Conservation (phyloP, 257 asterid species). For the Oldenlandia corymbosa region DNA sequence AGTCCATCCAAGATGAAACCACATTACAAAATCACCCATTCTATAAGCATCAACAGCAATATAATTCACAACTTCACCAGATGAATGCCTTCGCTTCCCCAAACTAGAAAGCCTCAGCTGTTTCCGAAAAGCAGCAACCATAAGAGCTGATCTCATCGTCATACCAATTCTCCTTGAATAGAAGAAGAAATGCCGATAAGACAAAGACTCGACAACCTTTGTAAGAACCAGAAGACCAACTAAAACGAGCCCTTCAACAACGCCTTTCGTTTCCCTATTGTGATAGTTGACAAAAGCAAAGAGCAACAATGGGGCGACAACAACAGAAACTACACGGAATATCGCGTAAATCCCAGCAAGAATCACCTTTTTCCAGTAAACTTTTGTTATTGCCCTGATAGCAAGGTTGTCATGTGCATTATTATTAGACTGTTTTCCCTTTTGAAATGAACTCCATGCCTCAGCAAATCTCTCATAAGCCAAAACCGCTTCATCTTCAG, state of each 20-base stretch:
- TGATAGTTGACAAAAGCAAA: conserved; percentile 54
- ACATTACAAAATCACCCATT: conserved; percentile 67
- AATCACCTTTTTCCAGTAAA: conserved; percentile 47
- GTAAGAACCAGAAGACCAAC: conserved; percentile 43
- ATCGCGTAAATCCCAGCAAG: conserved; percentile 33
- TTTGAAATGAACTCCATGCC: conserved; percentile 35
- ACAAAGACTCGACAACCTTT: conserved; percentile 50
- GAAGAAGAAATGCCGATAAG: conserved; percentile 57
- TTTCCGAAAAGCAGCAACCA: conserved; percentile 60
- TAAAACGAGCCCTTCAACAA: conserved; percentile 33
- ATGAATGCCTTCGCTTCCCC: conserved; percentile 53
- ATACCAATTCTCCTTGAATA: conserved; percentile 51
- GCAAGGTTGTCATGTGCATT: conserved; percentile 21
- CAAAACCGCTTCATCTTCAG: conserved; percentile 50
- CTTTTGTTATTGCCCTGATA: conserved; percentile 33
- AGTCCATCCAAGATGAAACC: conserved; percentile 56
- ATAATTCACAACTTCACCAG: conserved; percentile 68
- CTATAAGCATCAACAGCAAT: conserved; percentile 74
- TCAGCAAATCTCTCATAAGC: conserved; percentile 37
- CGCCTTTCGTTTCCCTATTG: conserved; percentile 20
- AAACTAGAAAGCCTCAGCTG: conserved; percentile 55
- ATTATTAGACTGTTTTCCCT: conserved; percentile 19
- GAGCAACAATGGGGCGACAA: conserved; percentile 47
- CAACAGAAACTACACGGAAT: conserved; percentile 42
- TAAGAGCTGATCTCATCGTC: conserved; percentile 67